A percentile compares a stretch with the other conserved stretches of the same genome.
These are phyloP conservation scores for Brassica juncea DNA, from an alignment of 345 rosid species.

Conservation along the genomic window DNA sequence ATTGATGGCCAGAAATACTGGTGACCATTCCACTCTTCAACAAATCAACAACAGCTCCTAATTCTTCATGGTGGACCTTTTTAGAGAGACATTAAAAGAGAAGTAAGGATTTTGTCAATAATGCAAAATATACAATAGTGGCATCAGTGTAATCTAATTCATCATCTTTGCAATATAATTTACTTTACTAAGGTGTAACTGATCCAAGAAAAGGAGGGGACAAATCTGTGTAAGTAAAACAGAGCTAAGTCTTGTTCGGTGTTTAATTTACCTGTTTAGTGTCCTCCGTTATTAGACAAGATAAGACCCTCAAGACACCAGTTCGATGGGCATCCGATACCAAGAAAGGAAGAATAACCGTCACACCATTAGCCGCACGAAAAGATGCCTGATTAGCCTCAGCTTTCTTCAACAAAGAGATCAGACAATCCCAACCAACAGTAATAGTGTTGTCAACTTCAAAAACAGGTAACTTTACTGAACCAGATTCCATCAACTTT, in stretches of 20 bases:
- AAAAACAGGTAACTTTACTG: slow-evolving; percentile 70
- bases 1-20: slow-evolving; percentile 80
- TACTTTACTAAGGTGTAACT: background rate
- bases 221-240: slow-evolving; percentile 1
- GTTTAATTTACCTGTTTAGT: slow-evolving; percentile 54
- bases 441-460: slow-evolving; percentile 72
- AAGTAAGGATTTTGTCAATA: slow-evolving; percentile 1
- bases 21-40: slow-evolving; percentile 97
- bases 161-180: background rate
- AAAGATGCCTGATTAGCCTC: slow-evolving; percentile 79
- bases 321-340: slow-evolving; percentile 72
- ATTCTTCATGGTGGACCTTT: slow-evolving; percentile 90
- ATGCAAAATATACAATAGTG: slow-evolving; percentile 15
- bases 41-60: slow-evolving; percentile 86
- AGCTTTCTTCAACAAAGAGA: slow-evolving; percentile 83
- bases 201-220: slow-evolving; percentile 21
- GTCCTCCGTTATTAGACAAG: slow-evolving; percentile 92
- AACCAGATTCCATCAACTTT: slow-evolving; percentile 72
- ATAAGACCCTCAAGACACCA: slow-evolving; percentile 78
- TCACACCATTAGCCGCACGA: slow-evolving; percentile 78
- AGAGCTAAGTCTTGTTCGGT: slow-evolving; percentile 9
- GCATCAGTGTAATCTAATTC: background rate
- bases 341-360: slow-evolving; percentile 76
- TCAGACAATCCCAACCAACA: slow-evolving; percentile 94
- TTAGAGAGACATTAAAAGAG: slow-evolving; percentile 22